phyloP scores from a whole-genome alignment of 805 yeast genomes.

The Candida maesae region DNA sequence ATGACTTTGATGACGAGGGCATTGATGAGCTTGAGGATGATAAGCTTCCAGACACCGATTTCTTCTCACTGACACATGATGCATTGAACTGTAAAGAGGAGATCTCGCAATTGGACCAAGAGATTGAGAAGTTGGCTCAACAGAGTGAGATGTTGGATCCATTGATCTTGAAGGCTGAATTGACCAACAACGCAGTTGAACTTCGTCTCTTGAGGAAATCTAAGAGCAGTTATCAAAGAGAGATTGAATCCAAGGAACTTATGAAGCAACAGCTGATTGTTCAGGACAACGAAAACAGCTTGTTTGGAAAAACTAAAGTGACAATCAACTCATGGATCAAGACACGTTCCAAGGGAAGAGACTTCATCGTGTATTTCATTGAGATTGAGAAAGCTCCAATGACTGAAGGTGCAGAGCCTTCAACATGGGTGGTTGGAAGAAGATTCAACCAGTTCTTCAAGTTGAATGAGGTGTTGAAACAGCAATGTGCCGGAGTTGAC shows the following conservation, averaged over 20 bases:
- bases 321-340: conserved; percentile 47
- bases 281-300: conserved; percentile 75
- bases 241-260: conserved; percentile 67
- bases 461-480: conserved; percentile 60
- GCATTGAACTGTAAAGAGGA: conserved; percentile 62
- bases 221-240: conserved; percentile 59
- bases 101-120: conserved; percentile 53
- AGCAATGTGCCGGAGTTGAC: conserved; percentile 46
- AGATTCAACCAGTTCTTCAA: conserved; percentile 80
- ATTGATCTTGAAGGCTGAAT: conserved; percentile 73
- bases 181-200: conserved; percentile 73
- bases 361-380: conserved; percentile 67
- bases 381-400: conserved; percentile 57
- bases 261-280: conserved; percentile 78
- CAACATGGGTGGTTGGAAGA: conserved; percentile 90
- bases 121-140: conserved; percentile 52
- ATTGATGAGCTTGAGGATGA: conserved; percentile 19
- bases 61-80: conserved; percentile 65
- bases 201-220: conserved; percentile 67
- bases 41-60: conserved; percentile 31
- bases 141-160: conserved; percentile 67
- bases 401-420: conserved; percentile 44
- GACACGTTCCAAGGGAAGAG: conserved; percentile 50
- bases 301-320: conserved; percentile 62
- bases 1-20: conserved; percentile 21